Conservation (phyloP, 352 stramenopile species). For the Phytophthora aleatoria region DNA sequence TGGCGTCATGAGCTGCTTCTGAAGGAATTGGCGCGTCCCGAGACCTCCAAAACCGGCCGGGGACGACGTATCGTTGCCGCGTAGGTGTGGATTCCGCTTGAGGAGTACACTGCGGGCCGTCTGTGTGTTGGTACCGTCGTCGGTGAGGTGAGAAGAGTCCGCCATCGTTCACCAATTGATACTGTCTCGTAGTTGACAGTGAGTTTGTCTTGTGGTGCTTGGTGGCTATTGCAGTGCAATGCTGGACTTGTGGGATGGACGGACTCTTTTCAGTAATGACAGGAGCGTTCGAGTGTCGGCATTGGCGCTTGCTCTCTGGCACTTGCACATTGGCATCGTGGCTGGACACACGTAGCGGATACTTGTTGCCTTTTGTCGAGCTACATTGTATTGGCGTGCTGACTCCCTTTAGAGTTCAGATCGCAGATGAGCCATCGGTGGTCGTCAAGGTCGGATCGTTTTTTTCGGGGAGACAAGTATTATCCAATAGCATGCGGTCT, state of each 20-base stretch:
- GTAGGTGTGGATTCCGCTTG: constrained; percentile 37
- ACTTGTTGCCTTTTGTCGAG: constrained; percentile 15
- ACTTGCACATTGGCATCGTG: constrained; percentile 2
- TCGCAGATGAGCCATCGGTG: constrained; percentile 27
- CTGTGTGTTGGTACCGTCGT: constrained; percentile 20
- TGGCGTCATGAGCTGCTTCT: constrained; percentile 39
- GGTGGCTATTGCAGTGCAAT: constrained; percentile 12
- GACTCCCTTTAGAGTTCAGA: constrained; percentile 28
- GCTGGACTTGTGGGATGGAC: constrained; percentile 20
- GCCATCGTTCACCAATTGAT: constrained; percentile 18
- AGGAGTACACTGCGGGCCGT: constrained; percentile 20
- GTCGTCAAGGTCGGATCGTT: constrained; percentile 17
- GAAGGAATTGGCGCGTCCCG: constrained; percentile 32
- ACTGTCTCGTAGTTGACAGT: neutral
- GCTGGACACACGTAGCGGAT: constrained; percentile 21
- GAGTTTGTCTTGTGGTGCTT: neutral
- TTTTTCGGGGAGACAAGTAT: constrained; percentile 11
- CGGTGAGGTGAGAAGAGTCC: constrained; percentile 13
- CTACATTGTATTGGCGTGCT: constrained; percentile 10
- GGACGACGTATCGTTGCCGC: constrained; percentile 12
- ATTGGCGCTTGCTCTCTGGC: constrained; percentile 5
- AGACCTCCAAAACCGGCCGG: constrained; percentile 25
- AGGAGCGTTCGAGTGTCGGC: neutral
- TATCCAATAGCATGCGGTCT: constrained; percentile 1
- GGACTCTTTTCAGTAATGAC: constrained; percentile 36